These are phyloP conservation scores for Colletotrichum liriopes DNA, from an alignment of 2,329 filamentous ascomycete genomes.

Conservation along the genomic window DNA sequence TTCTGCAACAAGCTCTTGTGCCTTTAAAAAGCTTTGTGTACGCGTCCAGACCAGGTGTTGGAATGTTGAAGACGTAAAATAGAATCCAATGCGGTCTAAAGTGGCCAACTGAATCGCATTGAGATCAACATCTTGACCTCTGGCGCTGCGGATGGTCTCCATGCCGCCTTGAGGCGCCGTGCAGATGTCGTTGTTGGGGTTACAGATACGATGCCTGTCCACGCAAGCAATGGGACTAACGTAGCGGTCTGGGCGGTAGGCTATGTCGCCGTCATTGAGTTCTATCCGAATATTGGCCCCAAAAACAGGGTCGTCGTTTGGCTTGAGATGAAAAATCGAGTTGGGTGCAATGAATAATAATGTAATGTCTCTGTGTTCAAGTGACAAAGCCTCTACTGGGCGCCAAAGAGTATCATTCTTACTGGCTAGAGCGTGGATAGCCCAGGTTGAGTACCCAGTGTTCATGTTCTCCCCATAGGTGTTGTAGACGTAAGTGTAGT, in stretches of 20 bases:
- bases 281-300: not conserved
- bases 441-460: constrained; percentile 10
- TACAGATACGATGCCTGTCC: constrained; percentile 30
- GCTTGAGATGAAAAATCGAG: constrained; percentile 20
- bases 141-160: not conserved
- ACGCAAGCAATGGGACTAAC: constrained; percentile 25
- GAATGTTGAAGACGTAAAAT: constrained; percentile 2
- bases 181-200: constrained; percentile 24
- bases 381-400: constrained; percentile 8
- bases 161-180: not conserved
- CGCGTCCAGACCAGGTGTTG: constrained; percentile 25
- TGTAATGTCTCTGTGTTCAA: constrained; percentile 14
- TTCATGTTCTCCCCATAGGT: constrained; percentile 10
- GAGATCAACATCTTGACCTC: not conserved
- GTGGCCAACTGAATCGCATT: constrained; percentile 4
- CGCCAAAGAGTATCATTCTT: not conserved
- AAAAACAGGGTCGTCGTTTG: constrained; percentile 30
- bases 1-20: constrained; percentile 20
- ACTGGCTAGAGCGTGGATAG: not conserved
- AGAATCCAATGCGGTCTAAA: not conserved
- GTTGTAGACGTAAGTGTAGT: constrained; percentile 28
- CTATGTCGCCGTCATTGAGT: not conserved
- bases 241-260: constrained; percentile 11
- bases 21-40: constrained; percentile 6
- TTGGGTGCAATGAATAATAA: constrained; percentile 27